Evolutionary conservation across 805 yeast genomes (phyloP), one percentile per base, ranked within the genome.

Genomic region (Candida insectalens): DNA sequence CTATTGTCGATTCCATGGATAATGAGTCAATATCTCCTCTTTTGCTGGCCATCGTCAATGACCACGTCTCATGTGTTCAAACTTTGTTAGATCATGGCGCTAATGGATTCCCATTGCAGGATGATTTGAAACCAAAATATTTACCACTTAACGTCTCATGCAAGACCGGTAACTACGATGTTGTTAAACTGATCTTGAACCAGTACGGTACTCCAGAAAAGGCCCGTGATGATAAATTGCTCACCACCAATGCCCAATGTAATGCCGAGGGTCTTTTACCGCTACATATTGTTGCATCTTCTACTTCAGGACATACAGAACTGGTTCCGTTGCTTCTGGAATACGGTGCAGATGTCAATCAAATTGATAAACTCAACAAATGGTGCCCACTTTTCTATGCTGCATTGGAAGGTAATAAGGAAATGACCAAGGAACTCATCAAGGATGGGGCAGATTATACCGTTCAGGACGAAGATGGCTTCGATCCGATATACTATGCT

Each of bases 381-480:
- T 92, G 97, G 96, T 77, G 96, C 0, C 95, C 97, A 0, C 68
- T 92, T 3, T 84, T 87, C 48, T 89, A 92, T 54, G 83, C 95
- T 15, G 88, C 88, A 2, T 74, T 76, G 42, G 89, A 83, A 45
- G 96, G 96, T 2, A 84, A 81, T 51, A 68, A 67, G 4, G 59
- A 67, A 28, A 75, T 92, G 3, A 81, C 94, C 0, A 67, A 67
- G 40, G 82, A 74, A 32, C 64, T 92, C 37, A 69, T 92, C 14
- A 70, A 71, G 16, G 70, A 66, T 39, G 88, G 89, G 4, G 96
- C 96, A 1, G 69, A 74, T 36, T 64, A 79, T 37, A 61, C 63
- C 27, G 51, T 82, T 15, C 64, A 73, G 12, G 97, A 92, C 57
- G 92, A 81, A 39, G 83, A 83, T 39, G 82, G 85, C 4, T 70